A percentile compares a stretch with the other conserved stretches of the same genome.
phyloP scores from a whole-genome alignment of 495 filamentous ascomycete genomes.

The Baudoinia panamericana region DNA sequence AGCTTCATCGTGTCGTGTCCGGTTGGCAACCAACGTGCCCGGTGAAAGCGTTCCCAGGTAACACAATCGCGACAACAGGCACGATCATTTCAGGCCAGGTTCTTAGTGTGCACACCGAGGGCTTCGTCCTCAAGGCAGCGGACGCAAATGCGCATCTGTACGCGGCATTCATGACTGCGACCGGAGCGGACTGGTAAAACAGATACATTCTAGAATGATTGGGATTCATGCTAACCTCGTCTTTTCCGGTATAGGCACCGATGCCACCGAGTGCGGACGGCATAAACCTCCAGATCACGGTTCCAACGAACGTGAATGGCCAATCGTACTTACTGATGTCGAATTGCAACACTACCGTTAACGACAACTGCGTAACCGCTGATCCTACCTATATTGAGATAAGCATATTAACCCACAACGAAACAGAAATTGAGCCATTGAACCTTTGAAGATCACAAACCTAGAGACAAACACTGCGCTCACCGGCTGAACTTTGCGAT shows the following conservation, averaged over 20 bases:
- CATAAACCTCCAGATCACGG: slow-evolving; percentile 19
- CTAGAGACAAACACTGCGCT: no score
- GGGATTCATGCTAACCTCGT: no score
- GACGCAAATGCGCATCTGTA: slow-evolving; percentile 16
- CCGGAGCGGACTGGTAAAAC: slow-evolving; percentile 31
- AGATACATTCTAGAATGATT: no score
- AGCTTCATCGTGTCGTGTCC: slow-evolving; percentile 49
- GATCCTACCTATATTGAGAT: slow-evolving; percentile 38
- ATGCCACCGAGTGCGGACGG: slow-evolving; percentile 14
- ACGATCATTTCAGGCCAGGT: slow-evolving; percentile 9
- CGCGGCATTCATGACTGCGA: slow-evolving; percentile 33
- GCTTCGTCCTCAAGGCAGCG: slow-evolving; percentile 6
- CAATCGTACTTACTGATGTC: slow-evolving; percentile 38
- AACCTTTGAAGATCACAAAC: slow-evolving; percentile 2
- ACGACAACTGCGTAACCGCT: slow-evolving; percentile 35
- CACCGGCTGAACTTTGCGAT: no score
- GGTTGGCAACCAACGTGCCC: slow-evolving; percentile 38
- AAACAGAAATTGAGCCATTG: no score
- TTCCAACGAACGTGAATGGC: slow-evolving; percentile 34
- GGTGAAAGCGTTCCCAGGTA: slow-evolving; percentile 39
- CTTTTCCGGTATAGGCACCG: no score
- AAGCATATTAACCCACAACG: no score
- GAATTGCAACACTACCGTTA: slow-evolving; percentile 26
- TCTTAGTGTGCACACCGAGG: slow-evolving; percentile 18
- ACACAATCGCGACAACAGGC: slow-evolving; percentile 12